These are phyloP conservation scores for Nannochloropsis oceanica DNA, from an alignment of 108 stramenopile genomes.

Conservation along the genomic window DNA sequence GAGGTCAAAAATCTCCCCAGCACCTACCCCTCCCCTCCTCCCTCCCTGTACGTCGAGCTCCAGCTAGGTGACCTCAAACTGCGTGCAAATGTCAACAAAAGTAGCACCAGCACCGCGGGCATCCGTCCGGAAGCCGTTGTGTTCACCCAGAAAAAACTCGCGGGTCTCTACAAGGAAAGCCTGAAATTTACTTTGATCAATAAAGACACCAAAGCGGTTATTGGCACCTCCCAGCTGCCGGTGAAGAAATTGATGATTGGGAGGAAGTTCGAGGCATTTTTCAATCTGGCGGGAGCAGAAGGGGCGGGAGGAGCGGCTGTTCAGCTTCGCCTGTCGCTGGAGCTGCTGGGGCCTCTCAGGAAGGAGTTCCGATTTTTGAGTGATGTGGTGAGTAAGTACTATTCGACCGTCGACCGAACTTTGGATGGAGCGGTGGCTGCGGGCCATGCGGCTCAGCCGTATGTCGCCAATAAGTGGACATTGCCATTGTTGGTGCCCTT, in stretches of 20 bases:
- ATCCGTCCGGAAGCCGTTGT: neutral
- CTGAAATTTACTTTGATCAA: neutral
- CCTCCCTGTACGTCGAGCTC: neutral
- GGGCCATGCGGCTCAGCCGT: neutral
- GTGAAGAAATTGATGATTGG: neutral
- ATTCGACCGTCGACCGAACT: neutral
- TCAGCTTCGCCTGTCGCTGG: neutral
- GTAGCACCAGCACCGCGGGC: neutral
- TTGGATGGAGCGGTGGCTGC: neutral
- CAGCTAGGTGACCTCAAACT: neutral
- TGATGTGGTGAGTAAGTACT: neutral
- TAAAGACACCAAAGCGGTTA: neutral
- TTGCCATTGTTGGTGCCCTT: neutral
- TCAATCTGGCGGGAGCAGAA: neutral
- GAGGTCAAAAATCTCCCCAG: neutral
- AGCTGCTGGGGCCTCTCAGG: neutral
- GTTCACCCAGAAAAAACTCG: neutral
- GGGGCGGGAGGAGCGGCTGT: neutral
- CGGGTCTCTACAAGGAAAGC: neutral
- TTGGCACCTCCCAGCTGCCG: neutral
- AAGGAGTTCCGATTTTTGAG: neutral
- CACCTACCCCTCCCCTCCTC: neutral
- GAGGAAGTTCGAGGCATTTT: neutral
- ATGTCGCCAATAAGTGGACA: neutral
- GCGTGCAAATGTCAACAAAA: neutral